Evolutionary conservation across 148 eudicot species (phyloP).

Genomic region (Rhododendron ferrugineum): DNA sequence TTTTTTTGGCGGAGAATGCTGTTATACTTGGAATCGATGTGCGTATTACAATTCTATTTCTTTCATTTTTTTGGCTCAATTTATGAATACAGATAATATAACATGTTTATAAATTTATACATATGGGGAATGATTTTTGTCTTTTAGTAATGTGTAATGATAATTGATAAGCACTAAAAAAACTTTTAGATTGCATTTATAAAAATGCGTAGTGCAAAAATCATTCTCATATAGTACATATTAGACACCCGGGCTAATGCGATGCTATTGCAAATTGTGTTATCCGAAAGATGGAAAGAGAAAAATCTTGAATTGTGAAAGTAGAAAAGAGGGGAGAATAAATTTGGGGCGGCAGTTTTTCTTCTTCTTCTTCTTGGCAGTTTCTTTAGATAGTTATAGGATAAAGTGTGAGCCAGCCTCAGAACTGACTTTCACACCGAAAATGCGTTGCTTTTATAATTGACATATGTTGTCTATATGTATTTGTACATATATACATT

Average conservation of each 20-base stretch:
- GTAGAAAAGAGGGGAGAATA: neutral
- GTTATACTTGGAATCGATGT: slow-evolving; percentile 85
- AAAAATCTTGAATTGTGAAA: too few relatives aligned
- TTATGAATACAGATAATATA: too few relatives aligned
- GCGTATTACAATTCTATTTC: slow-evolving; percentile 17
- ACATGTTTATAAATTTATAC: too few relatives aligned
- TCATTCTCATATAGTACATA: neutral
- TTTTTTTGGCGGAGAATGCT: slow-evolving; percentile 79
- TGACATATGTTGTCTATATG: neutral
- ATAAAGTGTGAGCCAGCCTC: neutral
- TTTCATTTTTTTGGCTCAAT: neutral
- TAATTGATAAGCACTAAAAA: neutral
- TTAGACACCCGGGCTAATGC: neutral
- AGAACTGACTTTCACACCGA: neutral
- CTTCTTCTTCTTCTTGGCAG: neutral
- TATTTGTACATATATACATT: too few relatives aligned
- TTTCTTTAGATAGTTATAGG: neutral
- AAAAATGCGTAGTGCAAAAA: neutral
- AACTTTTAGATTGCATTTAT: neutral
- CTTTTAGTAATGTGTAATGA: neutral
- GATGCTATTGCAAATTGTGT: neutral
- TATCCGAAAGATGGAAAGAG: neutral
- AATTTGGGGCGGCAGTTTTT: neutral
- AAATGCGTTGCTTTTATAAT: neutral
- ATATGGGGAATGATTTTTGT: neutral